Base-by-base conservation (phyloP, 202 grass and related monocot species). In the Musa balbisiana region DNA sequence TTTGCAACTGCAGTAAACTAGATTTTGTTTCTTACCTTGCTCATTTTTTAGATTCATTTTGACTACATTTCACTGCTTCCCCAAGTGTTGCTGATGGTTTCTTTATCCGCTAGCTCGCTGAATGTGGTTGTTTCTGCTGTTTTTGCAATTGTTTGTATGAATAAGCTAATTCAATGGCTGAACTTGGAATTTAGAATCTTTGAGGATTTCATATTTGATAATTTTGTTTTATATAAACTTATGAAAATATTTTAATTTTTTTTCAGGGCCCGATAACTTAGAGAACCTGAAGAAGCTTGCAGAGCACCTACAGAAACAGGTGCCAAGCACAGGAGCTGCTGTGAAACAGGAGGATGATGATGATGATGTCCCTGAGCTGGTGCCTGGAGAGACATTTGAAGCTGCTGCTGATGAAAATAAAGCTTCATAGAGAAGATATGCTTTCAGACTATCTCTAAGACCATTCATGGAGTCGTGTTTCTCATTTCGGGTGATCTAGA, bases 381-480 rank as follows among this genome's bases (percentile, higher is more conserved):
- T 55, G 14, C 3, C 51, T 14, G 71, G 71, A 27, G 3, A 73
- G 71, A 73, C 71, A 10, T 73, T 73, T 73, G 71, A 73, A 55
- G 71, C 19, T 53, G 21, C 51, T 27, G 71, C 52, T 27, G 52
- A 73, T 21, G 17, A 72, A 49, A 72, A 72, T 8, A 19, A 72
- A 72, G 9, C 51, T 72, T 54, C 20, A 15, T 54, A 54, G 26
- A 26, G 23, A 67, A 3, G 64, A 12, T 26, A 27, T 29, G 3
- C 23, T 64, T 25, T 67, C 23, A 29, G 64, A 19, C 17, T 1
- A 16, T 56, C 17, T 17, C 22, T n/a, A 22, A 67, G 11, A 6
- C 3, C 25, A 15, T 16, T 43, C 24, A 16, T 67, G 65, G 10
- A 67, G 6, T 43, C 4, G 33, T 26, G 33, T 26, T 67, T 67